Percentiles rank a stretch among this genome's conserved stretches.
phyloP scores from a whole-genome alignment of 129 eudicot species.

The Saposhnikovia divaricata region DNA sequence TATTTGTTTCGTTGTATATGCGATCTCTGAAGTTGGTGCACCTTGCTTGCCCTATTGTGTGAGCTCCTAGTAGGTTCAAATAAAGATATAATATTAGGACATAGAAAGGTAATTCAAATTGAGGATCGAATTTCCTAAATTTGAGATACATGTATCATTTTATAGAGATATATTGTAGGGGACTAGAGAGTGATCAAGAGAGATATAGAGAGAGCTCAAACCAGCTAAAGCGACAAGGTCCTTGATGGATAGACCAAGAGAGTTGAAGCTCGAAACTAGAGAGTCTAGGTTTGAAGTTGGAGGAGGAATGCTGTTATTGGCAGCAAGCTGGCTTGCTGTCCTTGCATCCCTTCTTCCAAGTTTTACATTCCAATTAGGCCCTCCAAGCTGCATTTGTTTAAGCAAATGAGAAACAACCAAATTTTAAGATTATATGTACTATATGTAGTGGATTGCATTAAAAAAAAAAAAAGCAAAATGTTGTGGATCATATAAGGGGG shows the following conservation, averaged over 20 bases:
- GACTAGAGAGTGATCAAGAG: too few relatives aligned
- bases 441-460: too few relatives aligned
- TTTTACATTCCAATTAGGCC: slow-evolving; percentile 76
- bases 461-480: too few relatives aligned
- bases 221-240: slow-evolving; percentile 83
- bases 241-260: slow-evolving; percentile 63
- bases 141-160: too few relatives aligned
- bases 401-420: neutral
- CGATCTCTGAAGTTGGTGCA: slow-evolving; percentile 74
- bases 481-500: too few relatives aligned
- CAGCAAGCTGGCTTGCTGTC: slow-evolving; percentile 71
- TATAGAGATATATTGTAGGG: too few relatives aligned
- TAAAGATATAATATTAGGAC: neutral
- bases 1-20: slow-evolving; percentile 55
- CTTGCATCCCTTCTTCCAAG: slow-evolving; percentile 79
- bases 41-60: slow-evolving; percentile 91
- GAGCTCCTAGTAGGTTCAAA: slow-evolving; percentile 34
- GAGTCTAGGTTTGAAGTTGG: slow-evolving; percentile 57
- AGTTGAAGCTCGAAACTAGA: slow-evolving; percentile 47
- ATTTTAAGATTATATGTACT: neutral
- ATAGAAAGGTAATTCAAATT: neutral
- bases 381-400: slow-evolving; percentile 57
- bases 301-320: slow-evolving; percentile 75
- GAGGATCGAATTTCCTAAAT: too few relatives aligned
- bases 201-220: slow-evolving; percentile 18